A percentile compares a stretch with the other conserved stretches of the same genome.
These are phyloP conservation scores for Boeremia exigua DNA, from an alignment of 2,329 filamentous ascomycete genomes.

Conservation along the genomic window DNA sequence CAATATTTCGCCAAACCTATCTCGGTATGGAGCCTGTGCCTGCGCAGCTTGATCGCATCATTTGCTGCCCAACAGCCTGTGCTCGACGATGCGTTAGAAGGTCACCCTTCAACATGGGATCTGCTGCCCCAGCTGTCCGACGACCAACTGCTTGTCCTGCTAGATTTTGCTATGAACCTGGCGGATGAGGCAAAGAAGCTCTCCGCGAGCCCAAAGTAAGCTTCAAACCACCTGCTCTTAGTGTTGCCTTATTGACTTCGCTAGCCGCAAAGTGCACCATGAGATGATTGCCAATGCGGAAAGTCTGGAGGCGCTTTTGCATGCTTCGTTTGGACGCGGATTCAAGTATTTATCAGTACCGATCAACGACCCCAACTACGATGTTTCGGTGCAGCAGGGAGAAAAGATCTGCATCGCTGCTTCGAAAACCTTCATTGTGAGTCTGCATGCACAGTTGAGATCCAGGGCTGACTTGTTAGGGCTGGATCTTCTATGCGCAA, in stretches of 20 bases:
- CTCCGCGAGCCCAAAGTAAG: conserved; percentile 62
- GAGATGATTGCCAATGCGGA: conserved; percentile 60
- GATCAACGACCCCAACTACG: conserved; percentile 31
- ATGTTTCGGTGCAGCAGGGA: conserved; percentile 31
- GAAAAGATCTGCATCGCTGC: conserved; percentile 44
- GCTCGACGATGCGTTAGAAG: conserved; percentile 57
- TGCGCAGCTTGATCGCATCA: conserved; percentile 68
- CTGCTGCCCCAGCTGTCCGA: conserved; percentile 57
- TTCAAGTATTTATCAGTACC: conserved; percentile 41
- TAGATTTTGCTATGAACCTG: conserved; percentile 70
- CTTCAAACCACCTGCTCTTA: background rate
- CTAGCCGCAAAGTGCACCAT: conserved; percentile 56
- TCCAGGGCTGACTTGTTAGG: conserved; percentile 51
- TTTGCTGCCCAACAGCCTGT: conserved; percentile 57
- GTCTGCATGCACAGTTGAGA: conserved; percentile 2
- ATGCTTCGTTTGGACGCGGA: conserved; percentile 47
- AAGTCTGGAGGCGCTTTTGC: conserved; percentile 58
- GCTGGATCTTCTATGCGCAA: conserved; percentile 78
- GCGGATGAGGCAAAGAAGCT: conserved; percentile 73
- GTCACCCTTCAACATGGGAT: conserved; percentile 52
- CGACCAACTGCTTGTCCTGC: conserved; percentile 61
- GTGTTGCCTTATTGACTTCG: background rate
- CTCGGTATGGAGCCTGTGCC: conserved; percentile 68
- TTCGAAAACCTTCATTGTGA: conserved; percentile 43
- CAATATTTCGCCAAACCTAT: conserved; percentile 78